These are phyloP conservation scores for Trichoderma sp. DNA, from an alignment of 2,329 filamentous ascomycete species.

Conservation along the genomic window DNA sequence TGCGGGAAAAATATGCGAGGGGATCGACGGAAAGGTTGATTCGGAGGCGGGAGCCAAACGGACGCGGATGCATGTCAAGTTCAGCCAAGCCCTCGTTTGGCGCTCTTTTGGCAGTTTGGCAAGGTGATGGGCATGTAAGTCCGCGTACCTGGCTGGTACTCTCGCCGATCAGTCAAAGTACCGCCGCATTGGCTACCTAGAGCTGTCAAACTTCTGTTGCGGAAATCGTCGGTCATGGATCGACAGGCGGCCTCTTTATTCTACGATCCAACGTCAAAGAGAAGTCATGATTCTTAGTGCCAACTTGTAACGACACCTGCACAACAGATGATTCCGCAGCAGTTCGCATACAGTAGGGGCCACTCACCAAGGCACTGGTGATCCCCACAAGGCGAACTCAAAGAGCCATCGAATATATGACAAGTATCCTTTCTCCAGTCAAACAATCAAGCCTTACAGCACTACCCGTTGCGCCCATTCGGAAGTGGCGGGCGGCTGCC, in stretches of 20 bases:
- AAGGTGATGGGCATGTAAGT: neutral
- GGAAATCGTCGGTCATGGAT: neutral
- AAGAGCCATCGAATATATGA: neutral
- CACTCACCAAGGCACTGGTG: neutral
- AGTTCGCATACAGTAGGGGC: neutral
- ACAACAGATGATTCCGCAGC: neutral
- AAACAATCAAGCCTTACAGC: neutral
- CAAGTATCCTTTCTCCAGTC: neutral
- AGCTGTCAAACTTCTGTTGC: neutral
- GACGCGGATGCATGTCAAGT: neutral
- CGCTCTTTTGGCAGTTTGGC: neutral
- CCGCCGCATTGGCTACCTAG: neutral
- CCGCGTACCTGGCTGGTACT: neutral
- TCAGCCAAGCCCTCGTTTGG: neutral
- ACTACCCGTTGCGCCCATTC: neutral
- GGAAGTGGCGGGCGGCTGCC: slow-evolving; percentile 10
- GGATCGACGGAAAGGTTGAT: neutral
- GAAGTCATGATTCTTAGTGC: too few species aligned
- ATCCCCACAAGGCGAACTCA: neutral
- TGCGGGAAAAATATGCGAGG: neutral
- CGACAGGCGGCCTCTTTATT: neutral
- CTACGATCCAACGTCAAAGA: neutral
- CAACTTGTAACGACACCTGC: neutral
- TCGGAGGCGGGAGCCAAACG: neutral
- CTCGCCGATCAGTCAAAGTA: neutral